Evolutionary conservation across 2,329 filamentous ascomycete genomes (phyloP).

Genomic region (Penicillium paneum): DNA sequence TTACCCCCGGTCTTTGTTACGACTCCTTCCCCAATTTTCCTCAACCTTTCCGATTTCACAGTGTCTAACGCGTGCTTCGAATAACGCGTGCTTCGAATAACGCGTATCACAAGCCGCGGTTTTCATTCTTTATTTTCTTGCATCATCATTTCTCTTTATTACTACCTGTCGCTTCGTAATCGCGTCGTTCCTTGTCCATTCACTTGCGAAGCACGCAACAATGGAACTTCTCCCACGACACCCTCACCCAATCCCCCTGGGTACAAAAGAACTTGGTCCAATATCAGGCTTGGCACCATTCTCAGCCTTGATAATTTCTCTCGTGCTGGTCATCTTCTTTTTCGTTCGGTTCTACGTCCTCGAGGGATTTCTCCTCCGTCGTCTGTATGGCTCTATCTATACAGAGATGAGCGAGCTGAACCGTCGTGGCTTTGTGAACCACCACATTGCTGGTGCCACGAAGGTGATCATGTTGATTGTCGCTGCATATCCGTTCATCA

Average conservation of each 20-base stretch:
- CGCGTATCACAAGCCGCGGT: background rate
- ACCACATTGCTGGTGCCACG: slow-evolving; percentile 45
- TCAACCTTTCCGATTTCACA: background rate
- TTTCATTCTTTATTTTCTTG: background rate
- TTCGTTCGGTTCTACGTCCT: slow-evolving; percentile 45
- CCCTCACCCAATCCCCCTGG: background rate
- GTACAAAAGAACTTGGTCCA: slow-evolving; percentile 10
- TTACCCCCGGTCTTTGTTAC: background rate
- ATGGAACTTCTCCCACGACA: background rate
- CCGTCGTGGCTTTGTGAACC: slow-evolving; percentile 46
- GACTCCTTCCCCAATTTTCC: background rate
- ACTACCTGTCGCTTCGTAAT: no score
- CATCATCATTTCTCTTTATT: background rate
- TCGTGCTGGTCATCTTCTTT: slow-evolving; percentile 33
- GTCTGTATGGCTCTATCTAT: slow-evolving; percentile 37
- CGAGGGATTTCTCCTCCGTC: slow-evolving; percentile 38
- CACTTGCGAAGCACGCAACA: background rate
- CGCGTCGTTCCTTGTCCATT: background rate
- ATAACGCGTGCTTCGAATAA: background rate
- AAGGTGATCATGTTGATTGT: slow-evolving; percentile 43
- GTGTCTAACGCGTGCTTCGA: background rate
- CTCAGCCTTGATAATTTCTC: slow-evolving; percentile 26
- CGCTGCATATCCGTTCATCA: slow-evolving; percentile 44
- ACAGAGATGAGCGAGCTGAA: slow-evolving; percentile 36
- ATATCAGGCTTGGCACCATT: slow-evolving; percentile 27